Evolutionary conservation across 345 rosid species (phyloP), one percentile per base, ranked within the genome.

Genomic region (Raphanus raphanistrum): DNA sequence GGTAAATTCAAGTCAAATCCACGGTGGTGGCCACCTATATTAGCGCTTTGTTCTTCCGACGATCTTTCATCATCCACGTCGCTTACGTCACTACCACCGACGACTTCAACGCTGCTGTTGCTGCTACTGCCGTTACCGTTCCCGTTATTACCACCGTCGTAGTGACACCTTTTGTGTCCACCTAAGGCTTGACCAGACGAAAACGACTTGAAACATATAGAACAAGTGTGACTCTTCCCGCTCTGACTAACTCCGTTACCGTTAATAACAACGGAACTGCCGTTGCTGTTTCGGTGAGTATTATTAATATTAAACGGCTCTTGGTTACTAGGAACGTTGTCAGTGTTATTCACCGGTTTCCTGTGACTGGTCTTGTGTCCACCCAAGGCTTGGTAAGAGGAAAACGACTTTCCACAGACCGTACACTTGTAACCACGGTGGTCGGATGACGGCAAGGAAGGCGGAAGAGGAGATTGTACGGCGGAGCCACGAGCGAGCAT

Each of bases 281-380:
- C 74, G 78, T 50, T 79, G 8, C 65, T 25, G 68, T 62, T 74
- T 52, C 78, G 62, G 16, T 73, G 72, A 67, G 70, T 73, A 74
- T 68, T 74, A 21, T 21, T 21, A n/a, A n/a, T n/a, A 80, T 33
- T 65, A 45, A 55, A 63, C 63, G 59, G 76, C 73, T 84, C 86
- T 3, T 83, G 85, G 38, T 58, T 74, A 7, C 75, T 71, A 27
- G 63, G 50, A 73, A 13, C 31, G 52, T n/a, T 4, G 31, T 21
- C 59, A 33, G 0, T 12, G 38, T 4, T 36, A 26, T 54, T 62
- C 54, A 71, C 50, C 72, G 81, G 83, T 81, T 91, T 93, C 59
- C 94, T 84, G 83, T 93, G 98, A 66, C 97, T 93, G 32, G 98
- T 92, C 76, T 93, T 93, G 82, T 93, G 98, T 7, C 98, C 98